Base-by-base conservation (phyloP, 768 basidiomycete species). In the Russula lepida region DNA sequence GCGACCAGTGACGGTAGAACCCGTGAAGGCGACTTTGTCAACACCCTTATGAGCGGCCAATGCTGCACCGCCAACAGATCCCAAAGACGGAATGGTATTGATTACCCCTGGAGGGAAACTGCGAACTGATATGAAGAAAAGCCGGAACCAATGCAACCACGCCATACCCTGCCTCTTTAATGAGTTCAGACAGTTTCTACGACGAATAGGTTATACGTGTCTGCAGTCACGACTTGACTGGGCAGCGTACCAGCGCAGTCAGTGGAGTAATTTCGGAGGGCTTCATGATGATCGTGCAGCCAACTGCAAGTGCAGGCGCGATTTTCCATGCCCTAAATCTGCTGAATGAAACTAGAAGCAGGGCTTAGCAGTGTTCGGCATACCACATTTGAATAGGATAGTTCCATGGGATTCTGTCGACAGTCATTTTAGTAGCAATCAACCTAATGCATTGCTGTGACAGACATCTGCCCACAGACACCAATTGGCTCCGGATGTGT, bases 1-100 rank as follows among this genome's bases (percentile, higher is more conserved):
- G 25, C 93, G 82, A 25, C 95, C 95, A 5, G 92, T 95, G 58
- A 82, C 69, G 15, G 93, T 95, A 37, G 89, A 92, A 49, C 95
- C 95, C 9, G 95, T 98, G 73, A 98, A 97, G 2, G 95, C 94
- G 63, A 98, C 81, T 74, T 97, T 95, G 76, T 97, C 92, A 50
- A 98, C 87, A 66, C 88, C 89, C 58, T 72, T 79, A 73, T 98
- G 95, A 12, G 81, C 73, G 6, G 94, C 76, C 61, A 98, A 79
- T 3, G 92, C 91, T 8, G 89, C 88, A 30, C 95, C 95, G 56
- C 92, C 92, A 41, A 90, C 80, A 51, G 79, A 65, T 30, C 95
- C 95, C 43, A 87, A 75, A 25, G 93, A 94, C 4, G 90, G 87
- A 4, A 97, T 78, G 27, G 88, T 89, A 73, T 97, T 95, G 63